Evolutionary conservation across 164 flowering plant species (phyloP), one percentile per base, ranked within the genome.

Genomic region (Cinnamomum chago): DNA sequence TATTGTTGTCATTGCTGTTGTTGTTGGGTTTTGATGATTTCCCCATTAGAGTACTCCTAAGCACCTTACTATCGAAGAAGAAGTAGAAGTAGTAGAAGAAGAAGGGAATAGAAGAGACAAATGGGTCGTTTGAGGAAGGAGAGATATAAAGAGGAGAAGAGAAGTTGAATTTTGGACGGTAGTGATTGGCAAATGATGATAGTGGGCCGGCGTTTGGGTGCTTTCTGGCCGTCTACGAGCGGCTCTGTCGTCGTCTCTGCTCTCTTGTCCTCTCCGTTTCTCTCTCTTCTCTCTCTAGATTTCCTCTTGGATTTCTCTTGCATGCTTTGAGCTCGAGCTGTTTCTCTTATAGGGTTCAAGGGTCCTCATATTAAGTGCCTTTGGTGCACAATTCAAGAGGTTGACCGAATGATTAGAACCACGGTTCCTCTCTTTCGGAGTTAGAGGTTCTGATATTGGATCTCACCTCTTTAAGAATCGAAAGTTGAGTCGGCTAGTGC

Each of bases 21-120:
- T 70, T 80, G 70, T 24, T 80, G 68, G 79, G 77, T 78, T 78
- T 81, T 50, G 88, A 80, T 25, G 50, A 27, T 66, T 83, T 88
- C 78, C 77, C 85, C 90, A 88, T 87, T 70, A 72, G 65, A 55
- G 12, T 30, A 13, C 15, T 27, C 64, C 10, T 64, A 22, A 11
- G 24, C 27, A 20, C 14, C 14, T 22, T 40, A 7, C 47, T 7
- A 40, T 55, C 5, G 47, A 28, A 27, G 20, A 18, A 27, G 68
- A 3, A 25, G 30, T 14, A 65, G 67, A 25, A 24, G 25, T 5
- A 27, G 25, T 24, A 20, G 30, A 17, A 5, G 68, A 20, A 25
- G 40, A n/a, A 22, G 52, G 14, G 55, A 67, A 52, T 47, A 25
- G 58, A 10, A 72, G 68, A 58, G 51, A 71, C 23, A 82, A 80